phyloP scores from a whole-genome alignment of 768 basidiomycete species.

The Trametes gibbosa region DNA sequence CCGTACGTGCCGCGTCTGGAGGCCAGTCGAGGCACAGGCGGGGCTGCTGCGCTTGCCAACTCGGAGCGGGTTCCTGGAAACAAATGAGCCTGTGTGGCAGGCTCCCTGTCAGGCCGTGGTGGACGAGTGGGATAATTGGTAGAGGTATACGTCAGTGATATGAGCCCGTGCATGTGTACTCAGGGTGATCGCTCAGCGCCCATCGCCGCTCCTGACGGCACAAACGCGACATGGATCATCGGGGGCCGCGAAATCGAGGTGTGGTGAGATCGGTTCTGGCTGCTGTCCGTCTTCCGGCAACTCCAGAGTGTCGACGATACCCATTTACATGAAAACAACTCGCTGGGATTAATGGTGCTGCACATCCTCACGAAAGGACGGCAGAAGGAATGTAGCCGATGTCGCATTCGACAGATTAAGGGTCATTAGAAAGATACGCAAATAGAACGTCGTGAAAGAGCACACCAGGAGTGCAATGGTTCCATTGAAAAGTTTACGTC shows the following conservation, averaged over 20 bases:
- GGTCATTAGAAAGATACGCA: too few relatives aligned
- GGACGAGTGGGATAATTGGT: neutral
- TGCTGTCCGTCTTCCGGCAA: neutral
- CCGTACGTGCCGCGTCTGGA: neutral
- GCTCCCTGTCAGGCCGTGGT: neutral
- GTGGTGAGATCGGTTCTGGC: neutral
- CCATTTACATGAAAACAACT: neutral
- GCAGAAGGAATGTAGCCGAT: too few relatives aligned
- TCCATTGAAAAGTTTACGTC: too few relatives aligned
- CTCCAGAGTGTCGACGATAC: neutral
- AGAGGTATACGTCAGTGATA: neutral
- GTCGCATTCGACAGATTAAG: too few relatives aligned
- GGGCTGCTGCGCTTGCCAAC: neutral
- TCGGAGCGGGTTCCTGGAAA: neutral
- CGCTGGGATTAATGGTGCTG: neutral
- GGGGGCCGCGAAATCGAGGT: neutral
- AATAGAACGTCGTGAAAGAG: too few relatives aligned
- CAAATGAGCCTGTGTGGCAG: neutral
- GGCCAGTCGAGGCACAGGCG: neutral
- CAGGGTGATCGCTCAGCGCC: neutral
- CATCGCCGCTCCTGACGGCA: neutral
- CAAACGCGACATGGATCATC: neutral
- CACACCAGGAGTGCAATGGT: too few relatives aligned
- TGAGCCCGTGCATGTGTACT: neutral
- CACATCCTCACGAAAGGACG: too few relatives aligned